Evolutionary conservation across 2,329 filamentous ascomycete species (phyloP), one percentile per base, ranked within the genome.

Genomic region (Fusarium nisikadoi): DNA sequence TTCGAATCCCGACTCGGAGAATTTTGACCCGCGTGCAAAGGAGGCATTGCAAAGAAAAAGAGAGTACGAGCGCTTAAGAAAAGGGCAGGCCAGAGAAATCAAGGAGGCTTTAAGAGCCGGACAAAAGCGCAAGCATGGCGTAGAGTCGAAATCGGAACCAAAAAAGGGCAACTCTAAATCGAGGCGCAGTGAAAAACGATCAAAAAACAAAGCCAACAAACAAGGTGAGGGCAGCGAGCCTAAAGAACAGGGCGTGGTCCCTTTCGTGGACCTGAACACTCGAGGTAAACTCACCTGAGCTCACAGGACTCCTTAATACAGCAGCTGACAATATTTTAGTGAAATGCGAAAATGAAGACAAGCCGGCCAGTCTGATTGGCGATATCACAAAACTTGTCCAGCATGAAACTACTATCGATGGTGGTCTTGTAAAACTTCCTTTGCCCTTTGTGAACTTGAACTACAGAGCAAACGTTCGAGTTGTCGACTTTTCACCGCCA

Each of bases 401-500:
- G 11, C 79, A 88, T 70, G 78, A 84, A 49, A 85, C 85, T 23
- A 81, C 81, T 35, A 81, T 86, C 3, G 81, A 85, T 12, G 81
- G 77, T 20, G 61, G 82, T 49, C 59, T 76, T 20, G 74, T 81
- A 5, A 77, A 72, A 8, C 42, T 88, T 3, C 71, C 74, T n/a
- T 75, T 95, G 0, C 93, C 94, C 0, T 97, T 97, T 76, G 86
- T 90, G 62, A 94, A 95, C 76, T 83, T 87, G 62, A 92, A 90
- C 45, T 94, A 94, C 78, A 89, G 90, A 50, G 84, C 89, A 27
- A 85, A 87, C 38, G 91, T 93, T 39, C 91, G 93, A n/a, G 91
- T 97, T 4, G 87, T 97, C 39, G 93, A 97, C 81, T 98, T 93
- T 79, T 89, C 87, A 64, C 95, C 95, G 1, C 81, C 85, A 5